Conservation (phyloP, 495 filamentous ascomycete species). For the Podospora conica region DNA sequence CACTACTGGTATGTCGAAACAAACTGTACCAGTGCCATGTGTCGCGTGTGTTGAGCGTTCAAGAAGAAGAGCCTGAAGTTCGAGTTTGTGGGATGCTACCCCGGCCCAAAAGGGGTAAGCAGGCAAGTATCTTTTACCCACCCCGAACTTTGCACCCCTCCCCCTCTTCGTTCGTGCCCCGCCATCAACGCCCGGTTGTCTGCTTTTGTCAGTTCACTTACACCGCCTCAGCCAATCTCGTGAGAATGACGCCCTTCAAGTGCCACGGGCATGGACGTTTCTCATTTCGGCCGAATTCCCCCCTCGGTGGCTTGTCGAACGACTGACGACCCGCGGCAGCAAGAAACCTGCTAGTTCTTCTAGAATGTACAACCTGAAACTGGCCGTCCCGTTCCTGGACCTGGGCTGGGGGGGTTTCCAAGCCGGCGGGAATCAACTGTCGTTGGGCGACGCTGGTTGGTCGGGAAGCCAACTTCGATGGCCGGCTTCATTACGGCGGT, state of each 20-base stretch:
- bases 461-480: background rate
- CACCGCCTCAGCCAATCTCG: background rate
- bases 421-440: background rate
- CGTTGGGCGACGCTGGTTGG: background rate
- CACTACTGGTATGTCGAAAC: background rate
- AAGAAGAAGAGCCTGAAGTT: background rate
- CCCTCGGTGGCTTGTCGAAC: background rate
- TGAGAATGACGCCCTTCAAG: background rate
- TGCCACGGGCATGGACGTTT: background rate
- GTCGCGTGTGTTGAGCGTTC: background rate
- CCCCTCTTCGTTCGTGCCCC: background rate
- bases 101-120: too few species aligned
- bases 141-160: background rate
- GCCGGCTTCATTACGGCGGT: background rate
- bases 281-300: background rate
- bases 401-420: background rate
- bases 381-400: background rate
- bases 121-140: background rate
- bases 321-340: too few species aligned
- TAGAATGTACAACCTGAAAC: background rate
- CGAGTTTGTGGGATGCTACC: background rate
- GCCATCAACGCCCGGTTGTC: background rate
- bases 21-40: background rate
- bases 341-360: background rate
- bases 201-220: background rate